Percentiles rank a stretch among this genome's conserved stretches.
Conservation (phyloP, 1,284 basidiomycete genomes). For the Earliella scabrosa region DNA sequence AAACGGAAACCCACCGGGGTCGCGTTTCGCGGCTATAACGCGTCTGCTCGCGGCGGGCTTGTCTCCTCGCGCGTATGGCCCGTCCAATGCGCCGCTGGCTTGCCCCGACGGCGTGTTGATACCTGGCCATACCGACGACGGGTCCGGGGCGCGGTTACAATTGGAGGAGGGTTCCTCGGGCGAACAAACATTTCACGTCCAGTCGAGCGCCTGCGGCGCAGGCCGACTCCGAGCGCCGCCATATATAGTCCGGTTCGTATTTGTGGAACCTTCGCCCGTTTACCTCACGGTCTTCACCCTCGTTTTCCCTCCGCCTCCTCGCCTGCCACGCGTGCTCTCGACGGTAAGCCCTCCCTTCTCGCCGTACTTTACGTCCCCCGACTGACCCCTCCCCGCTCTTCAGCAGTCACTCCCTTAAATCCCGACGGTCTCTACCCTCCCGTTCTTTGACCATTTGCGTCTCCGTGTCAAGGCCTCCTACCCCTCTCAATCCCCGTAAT, state of each 20-base stretch:
- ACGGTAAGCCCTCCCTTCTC: constrained; percentile 29
- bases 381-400: constrained; percentile 6
- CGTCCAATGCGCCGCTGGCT: background rate
- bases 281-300: constrained; percentile 31
- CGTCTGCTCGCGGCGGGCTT: background rate
- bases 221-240: constrained; percentile 6
- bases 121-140: too few species aligned
- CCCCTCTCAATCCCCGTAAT: constrained; percentile 36
- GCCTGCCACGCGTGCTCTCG: constrained; percentile 33
- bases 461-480: constrained; percentile 31
- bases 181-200: constrained; percentile 15
- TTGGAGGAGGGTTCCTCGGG: background rate
- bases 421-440: constrained; percentile 27
- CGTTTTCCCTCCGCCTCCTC: constrained; percentile 27
- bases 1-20: too few species aligned
- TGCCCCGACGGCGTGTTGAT: background rate
- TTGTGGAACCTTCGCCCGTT: constrained; percentile 29
- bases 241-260: constrained; percentile 17
- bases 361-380: constrained; percentile 11
- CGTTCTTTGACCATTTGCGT: constrained; percentile 26
- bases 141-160: background rate
- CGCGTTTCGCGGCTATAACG: too few species aligned
- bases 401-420: constrained; percentile 34
- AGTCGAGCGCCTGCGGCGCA: constrained; percentile 19
- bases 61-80: background rate